These are phyloP conservation scores for Onygena corvina DNA, from an alignment of 2,329 filamentous ascomycete genomes.

Conservation along the genomic window DNA sequence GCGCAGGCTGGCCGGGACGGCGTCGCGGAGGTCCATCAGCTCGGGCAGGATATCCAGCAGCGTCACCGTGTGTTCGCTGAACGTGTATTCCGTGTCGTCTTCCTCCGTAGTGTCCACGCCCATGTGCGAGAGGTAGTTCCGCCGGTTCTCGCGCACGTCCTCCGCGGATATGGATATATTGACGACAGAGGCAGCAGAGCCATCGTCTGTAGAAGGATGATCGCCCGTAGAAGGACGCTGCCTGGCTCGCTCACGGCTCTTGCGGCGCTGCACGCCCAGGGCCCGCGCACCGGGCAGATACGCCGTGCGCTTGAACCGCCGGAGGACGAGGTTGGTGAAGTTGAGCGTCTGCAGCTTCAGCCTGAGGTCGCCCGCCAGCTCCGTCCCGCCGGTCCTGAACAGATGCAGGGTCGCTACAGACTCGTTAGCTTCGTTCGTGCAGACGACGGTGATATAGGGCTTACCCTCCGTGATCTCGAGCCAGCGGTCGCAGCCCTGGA, in stretches of 20 bases:
- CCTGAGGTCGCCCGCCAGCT: slow-evolving; percentile 30
- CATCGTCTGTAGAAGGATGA: too few species aligned
- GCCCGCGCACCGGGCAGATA: slow-evolving; percentile 24
- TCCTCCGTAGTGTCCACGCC: slow-evolving; percentile 20
- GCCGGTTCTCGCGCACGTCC: slow-evolving; percentile 18
- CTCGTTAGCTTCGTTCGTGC: background rate
- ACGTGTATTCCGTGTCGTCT: too few species aligned
- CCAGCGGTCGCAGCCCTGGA: slow-evolving; percentile 5
- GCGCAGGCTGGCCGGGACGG: slow-evolving; percentile 24
- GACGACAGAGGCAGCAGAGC: slow-evolving; percentile 9
- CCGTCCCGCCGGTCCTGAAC: slow-evolving; percentile 29
- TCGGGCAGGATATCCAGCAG: slow-evolving; percentile 35
- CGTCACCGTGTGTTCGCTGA: slow-evolving; percentile 18
- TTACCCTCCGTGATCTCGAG: slow-evolving; percentile 20
- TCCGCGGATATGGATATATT: too few species aligned
- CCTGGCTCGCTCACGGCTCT: slow-evolving; percentile 5
- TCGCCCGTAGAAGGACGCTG: too few species aligned
- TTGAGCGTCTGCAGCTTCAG: slow-evolving; percentile 41
- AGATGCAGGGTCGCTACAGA: slow-evolving; percentile 23
- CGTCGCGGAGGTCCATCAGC: slow-evolving; percentile 39
- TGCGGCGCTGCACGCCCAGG: slow-evolving; percentile 20
- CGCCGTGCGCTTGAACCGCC: slow-evolving; percentile 32
- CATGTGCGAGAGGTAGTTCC: slow-evolving; percentile 20
- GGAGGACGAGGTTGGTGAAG: slow-evolving; percentile 36
- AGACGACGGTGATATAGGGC: slow-evolving; percentile 7